Evolutionary conservation across 2,329 filamentous ascomycete species (phyloP).

Genomic region (Aspergillus arachidicola): DNA sequence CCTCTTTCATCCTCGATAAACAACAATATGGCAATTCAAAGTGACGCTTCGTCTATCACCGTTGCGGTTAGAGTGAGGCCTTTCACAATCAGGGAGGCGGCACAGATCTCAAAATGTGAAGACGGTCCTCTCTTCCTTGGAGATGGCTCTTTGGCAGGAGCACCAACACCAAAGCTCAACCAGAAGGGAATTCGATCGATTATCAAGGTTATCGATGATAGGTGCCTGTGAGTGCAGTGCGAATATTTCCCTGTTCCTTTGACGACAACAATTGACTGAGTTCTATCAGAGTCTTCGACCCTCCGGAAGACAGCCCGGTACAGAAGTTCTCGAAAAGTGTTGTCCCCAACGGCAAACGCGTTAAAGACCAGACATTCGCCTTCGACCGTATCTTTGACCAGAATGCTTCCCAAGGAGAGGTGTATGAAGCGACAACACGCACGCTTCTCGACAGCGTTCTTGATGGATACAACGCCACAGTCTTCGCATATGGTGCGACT

Average conservation of each 20-base stretch:
- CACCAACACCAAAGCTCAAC: constrained; percentile 79
- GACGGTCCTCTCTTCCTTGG: constrained; percentile 92
- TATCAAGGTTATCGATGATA: constrained; percentile 94
- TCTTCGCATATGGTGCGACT: constrained; percentile 97
- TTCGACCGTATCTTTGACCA: constrained; percentile 98
- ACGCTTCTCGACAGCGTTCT: constrained; percentile 90
- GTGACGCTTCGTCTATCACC: constrained; percentile 53
- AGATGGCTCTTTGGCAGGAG: constrained; percentile 89
- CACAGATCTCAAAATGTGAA: constrained; percentile 75
- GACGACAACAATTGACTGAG: constrained; percentile 17
- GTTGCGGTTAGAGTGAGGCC: constrained; percentile 64
- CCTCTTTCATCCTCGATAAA: constrained; percentile 10
- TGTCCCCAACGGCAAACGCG: constrained; percentile 80
- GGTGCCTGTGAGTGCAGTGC: constrained; percentile 74
- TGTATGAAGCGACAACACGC: constrained; percentile 92
- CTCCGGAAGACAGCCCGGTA: constrained; percentile 90
- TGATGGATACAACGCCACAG: constrained; percentile 97
- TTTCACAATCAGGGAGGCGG: constrained; percentile 86
- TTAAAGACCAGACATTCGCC: constrained; percentile 96
- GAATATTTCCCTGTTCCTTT: neutral
- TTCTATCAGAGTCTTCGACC: constrained; percentile 80
- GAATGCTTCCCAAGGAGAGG: constrained; percentile 85
- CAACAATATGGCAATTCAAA: constrained; percentile 44
- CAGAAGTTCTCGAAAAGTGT: constrained; percentile 84
- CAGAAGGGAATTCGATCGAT: constrained; percentile 87